Percentiles rank a stretch among this genome's conserved stretches.
These are phyloP conservation scores for Murraya koenigii DNA, from an alignment of 345 rosid genomes.

Conservation along the genomic window DNA sequence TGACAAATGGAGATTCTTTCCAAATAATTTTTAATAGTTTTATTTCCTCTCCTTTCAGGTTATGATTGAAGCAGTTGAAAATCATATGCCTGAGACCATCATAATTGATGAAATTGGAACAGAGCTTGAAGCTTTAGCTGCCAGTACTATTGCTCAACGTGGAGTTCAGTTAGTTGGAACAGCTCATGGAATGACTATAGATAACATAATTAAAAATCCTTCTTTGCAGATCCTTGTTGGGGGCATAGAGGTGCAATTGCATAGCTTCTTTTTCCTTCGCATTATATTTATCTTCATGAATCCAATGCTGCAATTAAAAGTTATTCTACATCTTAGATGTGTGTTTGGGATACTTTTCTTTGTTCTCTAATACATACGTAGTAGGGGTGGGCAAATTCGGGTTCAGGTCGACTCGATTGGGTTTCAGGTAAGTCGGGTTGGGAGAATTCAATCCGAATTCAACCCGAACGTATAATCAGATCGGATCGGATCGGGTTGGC, in stretches of 20 bases:
- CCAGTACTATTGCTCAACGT: conserved; percentile 95
- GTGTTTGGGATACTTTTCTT: neutral
- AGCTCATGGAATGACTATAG: conserved; percentile 94
- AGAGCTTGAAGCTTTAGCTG: conserved; percentile 96
- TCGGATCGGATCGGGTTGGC: too few relatives aligned
- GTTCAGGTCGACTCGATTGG: too few relatives aligned
- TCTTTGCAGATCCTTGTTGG: conserved; percentile 87
- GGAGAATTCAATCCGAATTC: too few relatives aligned
- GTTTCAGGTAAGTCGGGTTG: too few relatives aligned
- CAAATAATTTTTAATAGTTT: neutral
- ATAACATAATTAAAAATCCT: conserved; percentile 87
- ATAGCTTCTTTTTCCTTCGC: neutral
- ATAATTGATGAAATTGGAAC: conserved; percentile 96
- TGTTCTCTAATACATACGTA: neutral
- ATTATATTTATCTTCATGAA: conserved; percentile 1
- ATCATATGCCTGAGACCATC: conserved; percentile 95
- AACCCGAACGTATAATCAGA: too few relatives aligned
- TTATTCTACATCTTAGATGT: conserved; percentile 2
- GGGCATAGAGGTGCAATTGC: conserved; percentile 73
- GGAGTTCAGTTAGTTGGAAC: conserved; percentile 98
- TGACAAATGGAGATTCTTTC: neutral
- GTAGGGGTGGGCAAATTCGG: too few relatives aligned
- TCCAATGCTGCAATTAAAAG: neutral
- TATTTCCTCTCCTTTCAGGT: conserved; percentile 45
- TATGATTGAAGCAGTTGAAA: conserved; percentile 99